A percentile compares a stretch with the other conserved stretches of the same genome.
Conservation (phyloP, 495 filamentous ascomycete species). For the Neurospora sp. region DNA sequence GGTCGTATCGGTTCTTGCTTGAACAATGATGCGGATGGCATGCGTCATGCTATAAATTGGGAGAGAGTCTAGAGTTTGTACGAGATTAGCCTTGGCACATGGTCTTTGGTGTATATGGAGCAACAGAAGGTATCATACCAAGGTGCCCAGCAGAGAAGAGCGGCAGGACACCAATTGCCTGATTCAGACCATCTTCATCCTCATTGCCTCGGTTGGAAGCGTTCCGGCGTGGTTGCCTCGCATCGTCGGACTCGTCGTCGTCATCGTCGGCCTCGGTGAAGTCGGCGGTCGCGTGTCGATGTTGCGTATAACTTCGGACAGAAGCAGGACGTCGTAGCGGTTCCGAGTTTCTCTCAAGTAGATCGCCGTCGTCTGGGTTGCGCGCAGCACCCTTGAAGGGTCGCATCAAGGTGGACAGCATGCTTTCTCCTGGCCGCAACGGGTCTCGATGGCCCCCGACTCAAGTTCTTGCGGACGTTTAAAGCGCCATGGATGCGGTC, state of each 20-base stretch:
- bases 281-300: constrained; percentile 45
- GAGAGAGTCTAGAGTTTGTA: constrained; percentile 33
- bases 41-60: constrained; percentile 88
- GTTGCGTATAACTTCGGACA: constrained; percentile 25
- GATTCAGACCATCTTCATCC: constrained; percentile 42
- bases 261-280: constrained; percentile 47
- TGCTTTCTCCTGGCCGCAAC: constrained; percentile 11
- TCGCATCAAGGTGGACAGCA: constrained; percentile 36
- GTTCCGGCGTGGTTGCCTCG: constrained; percentile 18
- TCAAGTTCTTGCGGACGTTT: background rate
- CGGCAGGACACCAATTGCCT: constrained; percentile 59
- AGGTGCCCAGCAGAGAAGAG: constrained; percentile 76
- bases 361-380: constrained; percentile 6
- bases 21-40: constrained; percentile 71
- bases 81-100: background rate
- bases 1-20: constrained; percentile 77
- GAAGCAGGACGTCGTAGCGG: constrained; percentile 16
- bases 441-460: background rate
- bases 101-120: background rate
- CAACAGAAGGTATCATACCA: constrained; percentile 38
- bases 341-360: background rate
- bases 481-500: constrained; percentile 20
- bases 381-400: constrained; percentile 26
- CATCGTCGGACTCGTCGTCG: constrained; percentile 37
- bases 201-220: constrained; percentile 18